Evolutionary conservation across 257 asterid species (phyloP).

Genomic region (Gentiana straminea): DNA sequence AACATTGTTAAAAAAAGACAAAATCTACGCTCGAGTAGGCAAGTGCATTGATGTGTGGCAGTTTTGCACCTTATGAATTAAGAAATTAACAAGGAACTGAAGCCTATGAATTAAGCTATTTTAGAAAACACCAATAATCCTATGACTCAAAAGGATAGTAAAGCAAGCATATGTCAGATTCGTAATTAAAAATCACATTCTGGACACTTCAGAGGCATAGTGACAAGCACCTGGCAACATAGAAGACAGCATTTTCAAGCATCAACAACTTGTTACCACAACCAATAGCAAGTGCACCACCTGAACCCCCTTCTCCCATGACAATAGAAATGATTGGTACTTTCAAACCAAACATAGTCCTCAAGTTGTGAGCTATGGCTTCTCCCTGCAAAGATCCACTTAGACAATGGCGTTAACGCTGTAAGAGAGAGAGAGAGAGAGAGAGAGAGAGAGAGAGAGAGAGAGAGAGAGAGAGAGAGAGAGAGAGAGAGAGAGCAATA

Average conservation of each 20-base stretch:
- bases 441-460: slow-evolving; percentile 8
- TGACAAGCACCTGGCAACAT: slow-evolving; percentile 73
- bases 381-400: slow-evolving; percentile 54
- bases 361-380: slow-evolving; percentile 90
- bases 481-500: slow-evolving; percentile 5
- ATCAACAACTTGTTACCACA: slow-evolving; percentile 87
- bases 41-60: no score
- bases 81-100: no score
- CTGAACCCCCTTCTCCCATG: slow-evolving; percentile 98
- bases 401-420: slow-evolving; percentile 7
- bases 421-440: slow-evolving; percentile 5
- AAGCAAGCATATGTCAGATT: background rate
- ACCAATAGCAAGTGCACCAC: slow-evolving; percentile 99
- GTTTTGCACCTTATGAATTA: no score
- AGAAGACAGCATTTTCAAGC: slow-evolving; percentile 98
- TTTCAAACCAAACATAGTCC: slow-evolving; percentile 96
- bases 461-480: slow-evolving; percentile 5
- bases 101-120: no score
- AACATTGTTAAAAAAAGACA: no score
- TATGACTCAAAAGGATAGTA: background rate
- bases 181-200: no score
- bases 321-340: slow-evolving; percentile 88
- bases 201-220: no score
- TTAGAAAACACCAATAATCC: background rate
- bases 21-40: no score